Conservation (phyloP, 345 rosid genomes). For the Salix koriyanagi region DNA sequence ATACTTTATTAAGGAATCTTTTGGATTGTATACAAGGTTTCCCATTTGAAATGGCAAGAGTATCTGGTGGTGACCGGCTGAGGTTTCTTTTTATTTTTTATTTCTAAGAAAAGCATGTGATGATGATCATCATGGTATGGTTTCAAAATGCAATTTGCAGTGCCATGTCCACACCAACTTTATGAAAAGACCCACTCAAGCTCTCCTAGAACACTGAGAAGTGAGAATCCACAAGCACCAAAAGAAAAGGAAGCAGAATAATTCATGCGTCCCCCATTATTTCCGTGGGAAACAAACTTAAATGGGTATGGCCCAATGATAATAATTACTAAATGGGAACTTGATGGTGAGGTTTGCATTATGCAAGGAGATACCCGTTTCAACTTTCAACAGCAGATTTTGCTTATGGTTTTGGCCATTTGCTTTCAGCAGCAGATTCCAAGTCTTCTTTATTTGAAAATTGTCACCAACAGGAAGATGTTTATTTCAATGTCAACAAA, state of each 20-base stretch:
- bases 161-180: conserved; percentile 19
- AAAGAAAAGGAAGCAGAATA: conserved; percentile 4
- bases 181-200: conserved; percentile 5
- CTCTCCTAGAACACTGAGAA: conserved; percentile 1
- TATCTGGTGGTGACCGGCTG: background rate
- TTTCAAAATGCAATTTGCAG: conserved; percentile 15
- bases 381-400: no score
- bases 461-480: background rate
- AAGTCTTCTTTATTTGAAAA: background rate
- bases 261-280: conserved; percentile 9
- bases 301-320: conserved; percentile 42
- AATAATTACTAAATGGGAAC: conserved; percentile 12
- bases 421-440: background rate
- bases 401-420: background rate
- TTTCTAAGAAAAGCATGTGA: conserved; percentile 14
- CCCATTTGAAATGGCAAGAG: background rate
- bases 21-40: conserved; percentile 1
- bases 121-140: conserved; percentile 21
- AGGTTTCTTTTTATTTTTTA: background rate
- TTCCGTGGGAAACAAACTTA: conserved; percentile 29
- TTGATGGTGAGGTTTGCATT: conserved; percentile 15
- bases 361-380: background rate
- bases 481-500: background rate
- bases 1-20: background rate
- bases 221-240: conserved; percentile 8